phyloP scores from a whole-genome alignment of 768 basidiomycete species.

The Suillus spraguei region DNA sequence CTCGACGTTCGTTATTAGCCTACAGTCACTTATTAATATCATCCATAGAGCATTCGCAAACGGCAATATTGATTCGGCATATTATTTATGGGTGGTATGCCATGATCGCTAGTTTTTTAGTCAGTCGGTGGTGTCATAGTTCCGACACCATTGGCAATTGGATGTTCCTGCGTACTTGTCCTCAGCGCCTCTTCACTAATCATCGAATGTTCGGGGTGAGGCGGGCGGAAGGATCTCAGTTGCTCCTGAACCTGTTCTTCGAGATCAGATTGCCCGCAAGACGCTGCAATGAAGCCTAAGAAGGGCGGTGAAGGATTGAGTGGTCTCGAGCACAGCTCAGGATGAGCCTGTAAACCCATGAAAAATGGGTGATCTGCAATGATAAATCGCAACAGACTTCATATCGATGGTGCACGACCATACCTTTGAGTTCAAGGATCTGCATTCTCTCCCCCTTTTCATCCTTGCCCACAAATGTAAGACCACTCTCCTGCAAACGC shows the following conservation, averaged over 20 bases:
- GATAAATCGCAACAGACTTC: slow-evolving; percentile 3
- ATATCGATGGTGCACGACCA: slow-evolving; percentile 22
- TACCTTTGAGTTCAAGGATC: slow-evolving; percentile 83
- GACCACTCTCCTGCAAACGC: slow-evolving; percentile 66
- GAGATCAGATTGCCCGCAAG: slow-evolving; percentile 56
- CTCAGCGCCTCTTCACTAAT: slow-evolving; percentile 63
- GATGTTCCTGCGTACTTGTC: slow-evolving; percentile 33
- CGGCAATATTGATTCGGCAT: neutral
- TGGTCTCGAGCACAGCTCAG: slow-evolving; percentile 97
- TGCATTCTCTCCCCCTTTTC: slow-evolving; percentile 98
- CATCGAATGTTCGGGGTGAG: slow-evolving; percentile 78
- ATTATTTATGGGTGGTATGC: neutral
- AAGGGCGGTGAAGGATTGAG: slow-evolving; percentile 97
- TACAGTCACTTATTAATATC: slow-evolving; percentile 2
- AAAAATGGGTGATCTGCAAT: slow-evolving; percentile 88
- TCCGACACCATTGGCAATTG: slow-evolving; percentile 22
- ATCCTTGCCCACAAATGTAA: slow-evolving; percentile 86
- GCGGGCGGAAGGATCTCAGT: slow-evolving; percentile 60
- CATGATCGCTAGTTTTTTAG: neutral
- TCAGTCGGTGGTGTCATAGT: slow-evolving; percentile 20
- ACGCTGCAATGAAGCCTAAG: slow-evolving; percentile 92
- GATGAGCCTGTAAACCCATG: slow-evolving; percentile 93
- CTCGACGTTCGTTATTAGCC: slow-evolving; percentile 7
- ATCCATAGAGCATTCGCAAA: slow-evolving; percentile 2
- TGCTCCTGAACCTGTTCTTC: slow-evolving; percentile 76